Conservation (phyloP, 345 rosid genomes). For the Euclidium syriacum region DNA sequence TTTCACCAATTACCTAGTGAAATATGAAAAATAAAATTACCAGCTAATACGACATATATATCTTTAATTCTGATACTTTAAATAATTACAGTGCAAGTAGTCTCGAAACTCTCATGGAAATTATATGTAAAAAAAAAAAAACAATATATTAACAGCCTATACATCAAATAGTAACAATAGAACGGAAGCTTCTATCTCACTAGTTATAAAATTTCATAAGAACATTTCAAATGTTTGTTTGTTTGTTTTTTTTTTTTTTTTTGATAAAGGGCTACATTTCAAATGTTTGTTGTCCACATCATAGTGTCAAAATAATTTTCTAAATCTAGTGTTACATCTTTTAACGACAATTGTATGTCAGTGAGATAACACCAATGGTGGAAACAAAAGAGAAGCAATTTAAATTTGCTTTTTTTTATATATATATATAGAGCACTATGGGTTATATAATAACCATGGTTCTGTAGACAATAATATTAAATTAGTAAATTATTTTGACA, state of each 20-base stretch:
- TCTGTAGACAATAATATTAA: not conserved
- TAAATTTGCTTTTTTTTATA: slow-evolving; percentile 3
- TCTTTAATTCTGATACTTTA: too few species aligned
- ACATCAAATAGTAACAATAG: slow-evolving; percentile 21
- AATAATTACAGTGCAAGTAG: too few species aligned
- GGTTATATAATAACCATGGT: not conserved
- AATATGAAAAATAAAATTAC: too few species aligned
- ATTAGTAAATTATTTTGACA: not conserved
- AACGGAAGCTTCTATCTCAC: slow-evolving; percentile 8
- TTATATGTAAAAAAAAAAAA: not conserved
- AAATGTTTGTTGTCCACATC: slow-evolving; percentile 20
- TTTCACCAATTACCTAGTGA: too few species aligned
- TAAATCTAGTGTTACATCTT: slow-evolving; percentile 28
- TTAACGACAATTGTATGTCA: slow-evolving; percentile 27
- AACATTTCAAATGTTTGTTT: not conserved
- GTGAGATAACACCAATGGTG: slow-evolving; percentile 25
- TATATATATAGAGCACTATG: not conserved
- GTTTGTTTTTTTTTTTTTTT: not conserved
- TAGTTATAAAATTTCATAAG: not conserved
- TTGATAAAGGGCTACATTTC: too few species aligned
- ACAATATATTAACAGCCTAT: not conserved
- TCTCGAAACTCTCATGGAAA: not conserved
- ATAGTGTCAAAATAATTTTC: slow-evolving; percentile 17
- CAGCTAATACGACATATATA: too few species aligned
- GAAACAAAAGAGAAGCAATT: slow-evolving; percentile 28